Evolutionary conservation across 352 stramenopile species (phyloP).

Genomic region (Phytophthora sp.): DNA sequence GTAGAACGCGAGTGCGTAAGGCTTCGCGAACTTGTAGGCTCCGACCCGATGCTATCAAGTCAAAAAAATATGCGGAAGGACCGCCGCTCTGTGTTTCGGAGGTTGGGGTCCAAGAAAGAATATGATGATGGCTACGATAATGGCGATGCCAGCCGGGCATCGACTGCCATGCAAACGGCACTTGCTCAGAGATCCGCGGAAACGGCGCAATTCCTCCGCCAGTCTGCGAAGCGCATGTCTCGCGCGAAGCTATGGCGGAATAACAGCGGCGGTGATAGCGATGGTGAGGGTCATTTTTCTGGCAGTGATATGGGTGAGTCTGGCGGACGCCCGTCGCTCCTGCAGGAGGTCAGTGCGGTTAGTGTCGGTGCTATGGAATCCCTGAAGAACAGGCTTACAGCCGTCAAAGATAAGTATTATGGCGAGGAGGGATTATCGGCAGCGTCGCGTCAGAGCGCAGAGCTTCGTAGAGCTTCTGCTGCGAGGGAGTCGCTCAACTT

Average conservation of each 20-base stretch:
- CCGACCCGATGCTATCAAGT: conserved; percentile 34
- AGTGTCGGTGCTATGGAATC: conserved; percentile 70
- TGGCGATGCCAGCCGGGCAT: conserved; percentile 47
- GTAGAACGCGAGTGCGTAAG: conserved; percentile 77
- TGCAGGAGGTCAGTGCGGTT: conserved; percentile 68
- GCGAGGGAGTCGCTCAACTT: conserved; percentile 70
- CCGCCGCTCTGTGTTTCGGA: conserved; percentile 67
- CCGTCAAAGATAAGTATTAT: conserved; percentile 88
- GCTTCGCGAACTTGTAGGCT: conserved; percentile 62
- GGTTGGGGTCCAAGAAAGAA: conserved; percentile 81
- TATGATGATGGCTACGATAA: conserved; percentile 50
- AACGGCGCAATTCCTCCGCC: conserved; percentile 78
- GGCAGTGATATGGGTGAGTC: conserved; percentile 53
- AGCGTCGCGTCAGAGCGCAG: conserved; percentile 17
- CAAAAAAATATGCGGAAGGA: conserved; percentile 53
- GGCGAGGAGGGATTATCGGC: conserved; percentile 43
- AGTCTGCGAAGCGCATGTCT: conserved; percentile 74
- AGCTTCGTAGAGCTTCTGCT: conserved; percentile 21
- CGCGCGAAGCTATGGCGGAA: conserved; percentile 65
- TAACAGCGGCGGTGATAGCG: conserved; percentile 41
- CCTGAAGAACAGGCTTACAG: conserved; percentile 71
- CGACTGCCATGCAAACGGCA: conserved; percentile 58
- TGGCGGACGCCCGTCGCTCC: conserved; percentile 58
- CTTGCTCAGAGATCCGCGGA: conserved; percentile 77
- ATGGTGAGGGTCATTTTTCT: conserved; percentile 57